Evolutionary conservation across 2,329 filamentous ascomycete genomes (phyloP), one percentile per base, ranked within the genome.

Genomic region (Aspergillus jensenii): DNA sequence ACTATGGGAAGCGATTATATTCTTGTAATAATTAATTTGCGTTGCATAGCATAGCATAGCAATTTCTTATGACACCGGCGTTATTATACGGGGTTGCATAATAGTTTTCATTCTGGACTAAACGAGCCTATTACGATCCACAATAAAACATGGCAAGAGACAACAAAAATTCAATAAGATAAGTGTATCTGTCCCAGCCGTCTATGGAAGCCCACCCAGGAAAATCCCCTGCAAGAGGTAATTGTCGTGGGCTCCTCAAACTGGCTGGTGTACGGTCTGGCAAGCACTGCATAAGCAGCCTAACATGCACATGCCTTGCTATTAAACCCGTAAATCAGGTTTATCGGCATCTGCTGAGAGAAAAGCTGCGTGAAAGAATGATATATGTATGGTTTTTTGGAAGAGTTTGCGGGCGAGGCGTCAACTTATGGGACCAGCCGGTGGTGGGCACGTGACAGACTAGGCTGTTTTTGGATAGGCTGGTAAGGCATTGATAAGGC

Each of bases 171-270:
- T 45, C 33, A 48, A 15, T 17, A 58, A 49, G 23, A 44, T 15
- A 19, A 58, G 50, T 50, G 48, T 49, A 9, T 17, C 37, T 79
- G 76, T 79, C 65, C 76, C 76, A 78, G 70, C 66, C 65, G 68
- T 76, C 75, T 79, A 79, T 79, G 76, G 76, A 76, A 73, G 73
- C 69, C 74, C 76, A 79, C 67, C 67, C 75, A 77, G 58, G 50
- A 54, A 54, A 9, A 49, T 37, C 59, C 8, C 41, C 60, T 55
- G 55, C 57, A 64, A 56, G 48, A 56, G 59, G 62, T 60, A 58
- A 41, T 39, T 62, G 65, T 74, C 74, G 72, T 75, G 73, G 68
- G 68, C 74, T 72, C 76, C 76, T 79, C 77, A 79, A 79, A 79
- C 77, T 73, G 67, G 72, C 74, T 76, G 76, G 73, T 63, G 55